A percentile compares a stretch with the other conserved stretches of the same genome.
These are phyloP conservation scores for Viridothelium virens DNA, from an alignment of 495 filamentous ascomycete species.

Conservation along the genomic window DNA sequence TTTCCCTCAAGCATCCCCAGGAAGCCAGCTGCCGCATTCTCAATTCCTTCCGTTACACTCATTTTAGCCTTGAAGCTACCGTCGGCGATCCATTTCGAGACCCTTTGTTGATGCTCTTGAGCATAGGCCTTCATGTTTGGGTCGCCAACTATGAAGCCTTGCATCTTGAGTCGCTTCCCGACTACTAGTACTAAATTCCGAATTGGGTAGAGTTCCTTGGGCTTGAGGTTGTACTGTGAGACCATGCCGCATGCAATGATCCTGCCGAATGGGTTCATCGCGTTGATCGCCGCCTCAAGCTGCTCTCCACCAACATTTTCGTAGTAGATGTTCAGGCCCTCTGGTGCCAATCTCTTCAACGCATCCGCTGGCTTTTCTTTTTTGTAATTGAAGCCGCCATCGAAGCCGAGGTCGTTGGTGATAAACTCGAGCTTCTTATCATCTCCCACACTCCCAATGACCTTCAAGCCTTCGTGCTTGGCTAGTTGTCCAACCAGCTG, in stretches of 20 bases:
- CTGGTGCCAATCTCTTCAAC: constrained; percentile 62
- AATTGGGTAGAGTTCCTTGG: constrained; percentile 56
- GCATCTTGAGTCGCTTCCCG: constrained; percentile 51
- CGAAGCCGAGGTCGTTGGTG: constrained; percentile 44
- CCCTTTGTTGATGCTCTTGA: constrained; percentile 71
- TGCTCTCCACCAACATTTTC: constrained; percentile 92
- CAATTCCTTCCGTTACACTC: constrained; percentile 69
- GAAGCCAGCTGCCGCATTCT: constrained; percentile 70
- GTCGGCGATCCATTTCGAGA: constrained; percentile 77
- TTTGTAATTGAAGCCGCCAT: constrained; percentile 56
- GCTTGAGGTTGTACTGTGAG: constrained; percentile 65
- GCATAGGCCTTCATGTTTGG: constrained; percentile 61
- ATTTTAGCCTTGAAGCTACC: constrained; percentile 69
- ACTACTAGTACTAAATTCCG: constrained; percentile 55
- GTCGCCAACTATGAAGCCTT: constrained; percentile 69
- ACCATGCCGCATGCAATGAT: constrained; percentile 65
- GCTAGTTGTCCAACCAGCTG: constrained; percentile 78
- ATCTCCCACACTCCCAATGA: constrained; percentile 62
- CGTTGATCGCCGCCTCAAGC: constrained; percentile 63
- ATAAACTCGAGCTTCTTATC: constrained; percentile 48
- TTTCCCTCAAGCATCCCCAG: constrained; percentile 81
- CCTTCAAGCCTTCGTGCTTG: constrained; percentile 77
- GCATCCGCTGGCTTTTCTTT: constrained; percentile 62
- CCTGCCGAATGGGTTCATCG: constrained; percentile 62
- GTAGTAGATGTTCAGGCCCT: constrained; percentile 90